Percentiles rank a stretch among this genome's conserved stretches.
phyloP scores from a whole-genome alignment of 495 filamentous ascomycete species.

The Sporormia fimetaria region DNA sequence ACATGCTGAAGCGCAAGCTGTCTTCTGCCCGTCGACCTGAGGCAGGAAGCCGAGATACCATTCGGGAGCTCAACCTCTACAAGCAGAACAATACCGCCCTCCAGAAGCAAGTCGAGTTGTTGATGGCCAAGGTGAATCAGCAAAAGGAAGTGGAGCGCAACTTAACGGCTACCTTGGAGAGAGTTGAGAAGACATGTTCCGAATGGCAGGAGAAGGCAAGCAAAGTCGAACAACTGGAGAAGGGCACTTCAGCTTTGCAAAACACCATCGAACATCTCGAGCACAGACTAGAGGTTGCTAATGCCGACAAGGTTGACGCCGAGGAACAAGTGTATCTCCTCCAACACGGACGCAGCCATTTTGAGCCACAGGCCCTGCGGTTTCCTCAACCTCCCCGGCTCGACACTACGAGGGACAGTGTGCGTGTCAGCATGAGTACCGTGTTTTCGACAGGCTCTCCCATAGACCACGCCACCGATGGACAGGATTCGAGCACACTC shows the following conservation, averaged over 20 bases:
- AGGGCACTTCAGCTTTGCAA: conserved; percentile 11
- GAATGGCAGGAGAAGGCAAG: conserved; percentile 21
- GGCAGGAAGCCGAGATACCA: conserved; percentile 8
- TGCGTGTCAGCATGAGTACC: conserved; percentile 17
- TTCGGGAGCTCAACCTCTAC: conserved; percentile 18
- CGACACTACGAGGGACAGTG: conserved; percentile 5
- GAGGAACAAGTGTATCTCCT: conserved; percentile 18
- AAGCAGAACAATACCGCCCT: conserved; percentile 20
- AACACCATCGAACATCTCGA: conserved; percentile 23
- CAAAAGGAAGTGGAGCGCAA: conserved; percentile 15
- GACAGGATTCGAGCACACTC: conserved; percentile 9
- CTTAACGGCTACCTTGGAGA: conserved; percentile 4
- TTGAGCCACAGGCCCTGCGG: conserved; percentile 6
- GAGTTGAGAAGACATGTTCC: conserved; percentile 7
- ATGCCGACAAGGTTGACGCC: conserved; percentile 20
- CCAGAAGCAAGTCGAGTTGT: conserved; percentile 19
- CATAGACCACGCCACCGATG: conserved; percentile 6
- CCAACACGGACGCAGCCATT: conserved; percentile 4
- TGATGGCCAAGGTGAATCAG: conserved; percentile 25
- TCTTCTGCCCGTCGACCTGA: conserved; percentile 17
- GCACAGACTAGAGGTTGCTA: conserved; percentile 18
- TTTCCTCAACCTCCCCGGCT: background rate
- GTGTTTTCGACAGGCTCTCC: conserved; percentile 15
- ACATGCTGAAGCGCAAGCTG: conserved; percentile 19
- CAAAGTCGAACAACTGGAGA: conserved; percentile 16